Conservation (phyloP, 495 filamentous ascomycete species). For the Filosporella fistucella region DNA sequence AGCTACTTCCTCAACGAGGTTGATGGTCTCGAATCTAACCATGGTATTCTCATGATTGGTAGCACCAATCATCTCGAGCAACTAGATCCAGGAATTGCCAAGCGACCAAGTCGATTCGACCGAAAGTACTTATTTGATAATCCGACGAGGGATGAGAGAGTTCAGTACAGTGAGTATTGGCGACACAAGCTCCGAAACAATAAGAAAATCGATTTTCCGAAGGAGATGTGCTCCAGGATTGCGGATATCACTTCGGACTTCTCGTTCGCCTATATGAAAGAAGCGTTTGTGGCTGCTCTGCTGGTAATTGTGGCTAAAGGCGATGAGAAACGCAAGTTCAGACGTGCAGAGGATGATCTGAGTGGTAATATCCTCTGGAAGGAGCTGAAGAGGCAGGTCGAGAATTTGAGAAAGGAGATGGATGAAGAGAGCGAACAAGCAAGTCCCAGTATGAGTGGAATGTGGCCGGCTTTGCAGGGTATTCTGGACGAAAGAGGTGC, state of each 20-base stretch:
- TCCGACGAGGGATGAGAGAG: slow-evolving; percentile 46
- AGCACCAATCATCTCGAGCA: slow-evolving; percentile 58
- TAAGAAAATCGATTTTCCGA: slow-evolving; percentile 50
- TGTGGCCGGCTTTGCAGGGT: slow-evolving; percentile 6
- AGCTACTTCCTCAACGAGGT: slow-evolving; percentile 70
- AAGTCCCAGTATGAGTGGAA: slow-evolving; percentile 7
- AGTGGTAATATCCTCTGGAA: slow-evolving; percentile 45
- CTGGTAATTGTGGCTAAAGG: slow-evolving; percentile 36
- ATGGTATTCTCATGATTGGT: slow-evolving; percentile 63
- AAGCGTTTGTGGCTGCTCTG: slow-evolving; percentile 57
- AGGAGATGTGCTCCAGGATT: slow-evolving; percentile 44
- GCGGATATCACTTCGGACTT: slow-evolving; percentile 56
- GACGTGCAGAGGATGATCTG: slow-evolving; percentile 30
- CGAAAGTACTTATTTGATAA: slow-evolving; percentile 58
- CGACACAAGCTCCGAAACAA: slow-evolving; percentile 50
- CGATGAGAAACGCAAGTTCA: slow-evolving; percentile 23
- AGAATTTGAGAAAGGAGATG: slow-evolving; percentile 51
- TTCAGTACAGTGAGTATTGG: slow-evolving; percentile 55
- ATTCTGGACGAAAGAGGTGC: slow-evolving; percentile 4
- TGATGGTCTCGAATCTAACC: slow-evolving; percentile 62
- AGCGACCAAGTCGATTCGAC: slow-evolving; percentile 61
- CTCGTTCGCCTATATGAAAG: slow-evolving; percentile 63
- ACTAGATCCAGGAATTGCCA: slow-evolving; percentile 59
- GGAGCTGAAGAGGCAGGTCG: slow-evolving; percentile 53
- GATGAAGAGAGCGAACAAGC: slow-evolving; percentile 25